Evolutionary conservation across 495 filamentous ascomycete species (phyloP), one percentile per base, ranked within the genome.

Genomic region (Aspergillus leporis): DNA sequence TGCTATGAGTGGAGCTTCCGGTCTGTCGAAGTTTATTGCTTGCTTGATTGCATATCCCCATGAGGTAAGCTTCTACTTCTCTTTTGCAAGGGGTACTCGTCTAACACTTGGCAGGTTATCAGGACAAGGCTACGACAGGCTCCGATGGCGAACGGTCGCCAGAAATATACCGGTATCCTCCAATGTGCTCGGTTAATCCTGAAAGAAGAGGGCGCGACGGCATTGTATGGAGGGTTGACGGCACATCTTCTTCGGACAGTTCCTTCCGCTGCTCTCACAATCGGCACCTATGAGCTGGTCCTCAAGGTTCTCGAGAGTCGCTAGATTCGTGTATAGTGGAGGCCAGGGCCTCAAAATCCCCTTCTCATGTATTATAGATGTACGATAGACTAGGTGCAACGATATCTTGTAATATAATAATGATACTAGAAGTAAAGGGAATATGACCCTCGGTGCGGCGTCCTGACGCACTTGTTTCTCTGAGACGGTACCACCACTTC

Each of bases 211-310:
- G 90, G 92, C 31, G 80, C 94, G 74, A 79, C 83, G 2, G 88
- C 84, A 8, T 73, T 96, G 53, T 96, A 96, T 66, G 92, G 92
- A 55, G 92, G 92, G 14, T 72, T 96, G 66, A 91, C 90, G 30
- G 90, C 92, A 23, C 92, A 96, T 69, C 85, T 96, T 65, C 78
- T 93, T 60, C 84, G 92, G 36, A 92, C 92, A 13, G 90, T 96
- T 4, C 92, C 92, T 5, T 92, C 89, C 51, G 92, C 92, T 13
- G 89, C 89, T 52, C 93, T 96, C 68, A 96, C 93, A 81, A 93
- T 96, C 65, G 91, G 91, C 58, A 92, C 91, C 71, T 96, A 96
- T 71, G 91, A 96, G 71, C 85, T 83, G 30, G 90, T 94, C 58
- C 75, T 96, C 51, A 83, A 83, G 41, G 59, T 87, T 72, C 61